Conservation (phyloP, 441 rosid genomes). For the Populus hybrid region DNA sequence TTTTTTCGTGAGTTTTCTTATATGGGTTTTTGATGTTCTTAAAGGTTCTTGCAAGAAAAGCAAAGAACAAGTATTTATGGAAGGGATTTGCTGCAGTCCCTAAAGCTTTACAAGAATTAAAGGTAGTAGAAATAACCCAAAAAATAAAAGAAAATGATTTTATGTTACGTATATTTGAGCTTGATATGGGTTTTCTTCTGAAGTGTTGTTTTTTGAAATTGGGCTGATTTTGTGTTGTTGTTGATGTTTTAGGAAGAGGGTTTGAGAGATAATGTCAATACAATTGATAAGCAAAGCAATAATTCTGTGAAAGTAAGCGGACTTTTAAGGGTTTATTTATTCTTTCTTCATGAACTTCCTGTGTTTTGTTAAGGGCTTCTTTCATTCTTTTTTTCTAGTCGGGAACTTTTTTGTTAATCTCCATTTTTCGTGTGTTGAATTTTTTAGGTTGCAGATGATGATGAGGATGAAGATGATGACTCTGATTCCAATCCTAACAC, state of each 20-base stretch:
- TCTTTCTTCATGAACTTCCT: background rate
- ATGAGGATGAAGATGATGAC: conserved; percentile 32
- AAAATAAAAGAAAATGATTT: background rate
- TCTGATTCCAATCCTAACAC: background rate
- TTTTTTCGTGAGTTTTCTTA: background rate
- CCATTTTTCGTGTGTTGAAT: background rate
- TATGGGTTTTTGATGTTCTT: background rate
- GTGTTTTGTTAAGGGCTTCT: background rate
- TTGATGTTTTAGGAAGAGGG: conserved; percentile 57
- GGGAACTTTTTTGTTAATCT: background rate
- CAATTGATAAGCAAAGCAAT: conserved; percentile 9
- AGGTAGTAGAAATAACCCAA: conserved; percentile 28
- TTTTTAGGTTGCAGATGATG: conserved; percentile 41
- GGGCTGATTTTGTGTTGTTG: background rate
- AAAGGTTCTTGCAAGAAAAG: conserved; percentile 76
- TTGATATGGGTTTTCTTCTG: background rate
- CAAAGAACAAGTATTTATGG: conserved; percentile 80
- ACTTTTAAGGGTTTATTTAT: background rate
- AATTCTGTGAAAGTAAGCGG: background rate
- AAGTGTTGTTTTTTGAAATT: background rate
- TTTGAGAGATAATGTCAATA: conserved; percentile 47
- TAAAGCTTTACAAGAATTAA: conserved; percentile 47
- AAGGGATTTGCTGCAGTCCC: conserved; percentile 75
- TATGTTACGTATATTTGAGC: background rate
- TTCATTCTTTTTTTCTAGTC: background rate